Base-by-base conservation (phyloP, 2,329 filamentous ascomycete genomes). In the Cytospora mali region DNA sequence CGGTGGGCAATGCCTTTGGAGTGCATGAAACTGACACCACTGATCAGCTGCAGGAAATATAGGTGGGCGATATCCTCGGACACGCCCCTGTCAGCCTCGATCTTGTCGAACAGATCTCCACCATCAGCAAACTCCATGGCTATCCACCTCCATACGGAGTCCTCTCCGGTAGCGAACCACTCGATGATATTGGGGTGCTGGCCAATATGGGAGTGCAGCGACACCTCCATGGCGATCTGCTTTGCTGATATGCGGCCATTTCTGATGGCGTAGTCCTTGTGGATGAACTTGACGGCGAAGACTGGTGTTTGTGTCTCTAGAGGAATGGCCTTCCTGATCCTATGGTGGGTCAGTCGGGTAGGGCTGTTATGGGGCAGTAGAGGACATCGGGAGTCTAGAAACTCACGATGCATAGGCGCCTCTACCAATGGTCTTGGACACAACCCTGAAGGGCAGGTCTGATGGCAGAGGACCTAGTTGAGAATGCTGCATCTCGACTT, bases 51-150 rank as follows among this genome's bases (percentile, higher is more conserved):
- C 3, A 89, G 85, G 75, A 99, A 99, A 79, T 98, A 99, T 66
- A 97, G 87, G 74, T 99, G 96, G 35, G 95, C 94, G 72, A 99
- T 92, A 73, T 98, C 92, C 75, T 96, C 88, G 7, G 89, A 86
- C n/a, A 98, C 92, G 54, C 95, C 95, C 51, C 94, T 91, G 75
- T 99, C 95, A 21, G 95, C 93, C 78, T 99, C 96, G 70, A 99
- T 98, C 81, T 99, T 99, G 86, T 99, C 95, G 75, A 99, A 99
- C 9, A 99, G 82, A 74, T 99, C 95, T 13, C 95, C 95, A 49
- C 95, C 95, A 70, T 96, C 92, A 52, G 95, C 95, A 69, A 92
- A 89, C 76, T 99, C 95, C 93, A 99, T 97, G 46, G 93, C 94
- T 69, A 99, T 97, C 95, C 95, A 99, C 69, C 91, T 87, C 94